Evolutionary conservation across 108 stramenopile species (phyloP).

Genomic region (Nitzschia inconspicua): DNA sequence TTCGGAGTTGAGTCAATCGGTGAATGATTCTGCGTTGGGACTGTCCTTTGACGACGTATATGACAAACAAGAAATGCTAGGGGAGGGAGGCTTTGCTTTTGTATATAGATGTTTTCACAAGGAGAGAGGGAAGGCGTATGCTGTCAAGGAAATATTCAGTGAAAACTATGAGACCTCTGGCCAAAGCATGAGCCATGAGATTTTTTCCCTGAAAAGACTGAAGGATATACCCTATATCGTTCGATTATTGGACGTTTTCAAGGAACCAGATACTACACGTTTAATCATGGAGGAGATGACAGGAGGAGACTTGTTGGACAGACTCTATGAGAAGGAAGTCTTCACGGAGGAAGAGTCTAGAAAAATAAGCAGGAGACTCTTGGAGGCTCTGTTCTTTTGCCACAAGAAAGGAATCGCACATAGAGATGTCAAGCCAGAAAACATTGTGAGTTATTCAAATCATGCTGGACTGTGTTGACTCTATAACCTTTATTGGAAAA

Average conservation of each 20-base stretch:
- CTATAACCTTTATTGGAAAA: no score
- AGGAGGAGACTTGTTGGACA: constrained; percentile 87
- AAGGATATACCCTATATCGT: constrained; percentile 48
- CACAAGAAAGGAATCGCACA: constrained; percentile 66
- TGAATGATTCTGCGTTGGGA: constrained; percentile 28
- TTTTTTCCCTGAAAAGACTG: constrained; percentile 20
- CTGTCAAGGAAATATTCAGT: constrained; percentile 26
- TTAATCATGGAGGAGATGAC: constrained; percentile 67
- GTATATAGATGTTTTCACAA: constrained; percentile 25
- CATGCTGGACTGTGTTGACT: no score
- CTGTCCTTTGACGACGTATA: constrained; percentile 29
- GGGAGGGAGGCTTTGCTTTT: constrained; percentile 25
- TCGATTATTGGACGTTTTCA: constrained; percentile 61
- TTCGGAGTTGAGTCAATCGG: constrained; percentile 16
- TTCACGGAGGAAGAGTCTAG: constrained; percentile 60
- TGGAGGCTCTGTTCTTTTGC: constrained; percentile 52
- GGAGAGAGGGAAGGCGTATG: constrained; percentile 11
- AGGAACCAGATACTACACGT: constrained; percentile 40
- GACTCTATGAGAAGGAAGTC: constrained; percentile 53
- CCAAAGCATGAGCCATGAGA: constrained; percentile 18
- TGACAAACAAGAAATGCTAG: constrained; percentile 18
- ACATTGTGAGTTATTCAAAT: no score
- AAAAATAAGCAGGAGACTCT: constrained; percentile 24
- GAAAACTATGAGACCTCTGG: constrained; percentile 20
- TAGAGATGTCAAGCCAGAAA: constrained; percentile 84